Conservation (phyloP, 2,329 filamentous ascomycete species). For the Fusarium penzigii region DNA sequence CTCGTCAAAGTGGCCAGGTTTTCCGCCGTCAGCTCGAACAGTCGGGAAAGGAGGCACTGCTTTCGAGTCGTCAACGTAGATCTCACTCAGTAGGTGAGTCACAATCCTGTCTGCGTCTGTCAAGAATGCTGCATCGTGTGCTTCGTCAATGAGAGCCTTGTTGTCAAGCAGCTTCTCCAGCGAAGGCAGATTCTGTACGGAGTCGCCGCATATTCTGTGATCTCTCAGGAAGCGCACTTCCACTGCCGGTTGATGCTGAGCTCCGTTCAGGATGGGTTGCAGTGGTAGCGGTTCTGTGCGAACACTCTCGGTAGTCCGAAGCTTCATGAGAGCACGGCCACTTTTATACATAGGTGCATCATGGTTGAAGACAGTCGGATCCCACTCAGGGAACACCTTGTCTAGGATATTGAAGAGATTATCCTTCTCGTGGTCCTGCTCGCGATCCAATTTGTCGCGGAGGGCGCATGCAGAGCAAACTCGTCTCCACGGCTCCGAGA, state of each 20-base stretch:
- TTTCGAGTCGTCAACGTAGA: background rate
- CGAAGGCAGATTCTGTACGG: slow-evolving; percentile 30
- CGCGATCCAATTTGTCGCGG: slow-evolving; percentile 30
- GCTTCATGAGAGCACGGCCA: slow-evolving; percentile 19
- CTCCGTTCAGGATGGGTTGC: slow-evolving; percentile 13
- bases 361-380: slow-evolving; percentile 27
- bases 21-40: background rate
- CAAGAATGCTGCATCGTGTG: slow-evolving; percentile 12
- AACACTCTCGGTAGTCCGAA: slow-evolving; percentile 15
- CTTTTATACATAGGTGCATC: slow-evolving; percentile 32
- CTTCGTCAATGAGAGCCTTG: background rate
- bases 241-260: slow-evolving; percentile 5
- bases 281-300: slow-evolving; percentile 6
- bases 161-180: slow-evolving; percentile 18
- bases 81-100: slow-evolving; percentile 1
- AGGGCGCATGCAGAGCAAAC: slow-evolving; percentile 35
- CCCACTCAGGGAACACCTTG: slow-evolving; percentile 31
- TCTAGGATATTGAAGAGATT: slow-evolving; percentile 18
- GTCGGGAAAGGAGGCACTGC: background rate
- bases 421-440: slow-evolving; percentile 31
- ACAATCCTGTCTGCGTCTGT: slow-evolving; percentile 22
- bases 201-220: slow-evolving; percentile 31
- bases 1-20: slow-evolving; percentile 12
- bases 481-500: slow-evolving; percentile 11
- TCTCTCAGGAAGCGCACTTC: slow-evolving; percentile 23